Evolutionary conservation across 2,329 filamentous ascomycete species (phyloP).

Genomic region (Fusarium xyrophilum): DNA sequence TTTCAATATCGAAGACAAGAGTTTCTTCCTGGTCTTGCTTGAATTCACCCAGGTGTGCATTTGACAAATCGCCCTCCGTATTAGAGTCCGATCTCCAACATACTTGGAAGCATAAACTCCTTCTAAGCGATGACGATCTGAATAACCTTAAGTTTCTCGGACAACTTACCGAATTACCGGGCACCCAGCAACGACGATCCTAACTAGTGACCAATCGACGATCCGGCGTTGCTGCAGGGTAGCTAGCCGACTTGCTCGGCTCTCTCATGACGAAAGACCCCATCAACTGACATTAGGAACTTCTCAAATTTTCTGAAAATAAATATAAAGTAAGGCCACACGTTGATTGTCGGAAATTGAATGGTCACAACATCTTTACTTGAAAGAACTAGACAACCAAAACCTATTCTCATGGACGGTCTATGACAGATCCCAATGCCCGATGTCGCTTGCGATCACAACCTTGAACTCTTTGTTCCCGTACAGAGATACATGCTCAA

Average conservation of each 20-base stretch:
- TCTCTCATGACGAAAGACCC: neutral
- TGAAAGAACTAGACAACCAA: neutral
- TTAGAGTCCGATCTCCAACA: neutral
- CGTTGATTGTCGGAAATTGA: rapidly evolving
- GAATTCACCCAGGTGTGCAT: neutral
- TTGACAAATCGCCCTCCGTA: neutral
- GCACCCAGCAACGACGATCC: neutral
- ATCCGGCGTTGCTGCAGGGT: neutral
- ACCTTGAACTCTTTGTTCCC: neutral
- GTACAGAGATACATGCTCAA: neutral
- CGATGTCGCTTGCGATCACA: neutral
- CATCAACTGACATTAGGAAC: neutral
- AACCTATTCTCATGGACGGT: neutral
- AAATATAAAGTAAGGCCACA: rapidly evolving
- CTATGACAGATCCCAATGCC: neutral
- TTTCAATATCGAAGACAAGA: neutral
- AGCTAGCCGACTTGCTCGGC: neutral
- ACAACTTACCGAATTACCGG: no score
- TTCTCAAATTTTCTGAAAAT: no score
- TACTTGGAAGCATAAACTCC: neutral
- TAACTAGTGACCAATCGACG: neutral
- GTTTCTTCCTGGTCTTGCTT: neutral
- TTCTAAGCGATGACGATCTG: neutral
- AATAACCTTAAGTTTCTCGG: neutral
- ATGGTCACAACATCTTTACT: neutral